Conservation (phyloP, 2,329 filamentous ascomycete genomes). For the Pseudonectria foliicola region DNA sequence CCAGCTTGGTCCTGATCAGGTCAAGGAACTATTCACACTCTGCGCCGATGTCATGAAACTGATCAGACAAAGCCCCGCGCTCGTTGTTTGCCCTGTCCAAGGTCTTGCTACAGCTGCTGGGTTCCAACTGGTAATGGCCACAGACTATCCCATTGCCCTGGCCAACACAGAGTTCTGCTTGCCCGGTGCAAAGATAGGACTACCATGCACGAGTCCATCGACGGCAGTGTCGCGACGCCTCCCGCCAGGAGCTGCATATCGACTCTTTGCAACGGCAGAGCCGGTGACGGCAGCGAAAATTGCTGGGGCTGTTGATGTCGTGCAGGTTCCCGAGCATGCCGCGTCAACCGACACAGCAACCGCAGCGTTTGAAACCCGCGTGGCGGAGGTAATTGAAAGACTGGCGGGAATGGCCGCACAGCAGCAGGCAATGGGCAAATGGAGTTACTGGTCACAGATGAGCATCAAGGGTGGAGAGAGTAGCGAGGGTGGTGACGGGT, state of each 20-base stretch:
- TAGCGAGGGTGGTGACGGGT: neutral
- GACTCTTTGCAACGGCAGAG: conserved; percentile 13
- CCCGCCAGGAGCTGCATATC: conserved; percentile 8
- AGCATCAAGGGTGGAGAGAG: conserved; percentile 2
- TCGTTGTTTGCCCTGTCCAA: conserved; percentile 17
- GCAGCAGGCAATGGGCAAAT: conserved; percentile 17
- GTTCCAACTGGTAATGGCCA: conserved; percentile 17
- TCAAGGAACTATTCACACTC: conserved; percentile 12
- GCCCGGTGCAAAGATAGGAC: conserved; percentile 15
- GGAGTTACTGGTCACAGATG: conserved; percentile 19
- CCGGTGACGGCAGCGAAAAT: conserved; percentile 8
- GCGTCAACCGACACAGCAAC: neutral
- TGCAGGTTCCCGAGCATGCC: neutral
- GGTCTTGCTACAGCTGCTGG: conserved; percentile 18
- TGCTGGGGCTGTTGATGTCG: conserved; percentile 13
- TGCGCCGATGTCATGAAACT: conserved; percentile 17
- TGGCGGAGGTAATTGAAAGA: conserved; percentile 4
- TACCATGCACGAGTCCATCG: conserved; percentile 18
- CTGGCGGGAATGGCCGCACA: conserved; percentile 10
- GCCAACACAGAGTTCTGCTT: conserved; percentile 13
- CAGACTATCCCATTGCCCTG: conserved; percentile 15
- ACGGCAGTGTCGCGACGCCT: conserved; percentile 15
- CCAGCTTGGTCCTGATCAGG: conserved; percentile 3
- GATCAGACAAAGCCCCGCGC: conserved; percentile 15
- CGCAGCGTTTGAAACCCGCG: conserved; percentile 8